A percentile compares a stretch with the other conserved stretches of the same genome.
Conservation (phyloP, 2,329 filamentous ascomycete genomes). For the Ophiostoma ips region DNA sequence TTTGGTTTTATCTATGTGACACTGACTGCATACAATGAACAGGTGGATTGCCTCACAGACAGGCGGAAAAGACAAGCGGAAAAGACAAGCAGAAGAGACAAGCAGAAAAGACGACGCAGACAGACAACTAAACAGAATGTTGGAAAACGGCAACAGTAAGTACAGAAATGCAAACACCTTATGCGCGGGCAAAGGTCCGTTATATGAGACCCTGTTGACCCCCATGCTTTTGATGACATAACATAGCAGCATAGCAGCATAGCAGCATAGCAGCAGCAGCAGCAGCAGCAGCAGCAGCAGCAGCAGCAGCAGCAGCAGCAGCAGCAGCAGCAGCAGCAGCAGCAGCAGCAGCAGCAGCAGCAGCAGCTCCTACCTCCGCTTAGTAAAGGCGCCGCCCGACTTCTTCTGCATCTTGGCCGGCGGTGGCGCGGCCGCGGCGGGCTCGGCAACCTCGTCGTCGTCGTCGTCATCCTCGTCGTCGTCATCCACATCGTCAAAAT, state of each 20-base stretch:
- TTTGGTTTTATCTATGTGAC: conserved; percentile 4
- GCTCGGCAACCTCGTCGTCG: conserved; percentile 21
- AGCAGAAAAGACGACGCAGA: background rate
- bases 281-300: too few relatives aligned
- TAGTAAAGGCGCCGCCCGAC: conserved; percentile 17
- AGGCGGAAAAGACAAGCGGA: background rate
- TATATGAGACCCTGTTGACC: too few relatives aligned
- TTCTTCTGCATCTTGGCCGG: conserved; percentile 24
- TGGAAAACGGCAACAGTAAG: background rate
- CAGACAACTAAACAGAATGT: background rate
- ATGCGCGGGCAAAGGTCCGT: too few relatives aligned
- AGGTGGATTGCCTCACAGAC: too few relatives aligned
- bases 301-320: too few relatives aligned
- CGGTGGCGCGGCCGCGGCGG: conserved; percentile 18
- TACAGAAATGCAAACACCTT: too few relatives aligned
- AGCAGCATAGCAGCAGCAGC: too few relatives aligned
- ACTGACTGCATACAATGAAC: background rate
- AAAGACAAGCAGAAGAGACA: background rate
- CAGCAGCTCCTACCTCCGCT: conserved; percentile 16
- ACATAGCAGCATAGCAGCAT: too few relatives aligned
- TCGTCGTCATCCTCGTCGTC: conserved; percentile 23
- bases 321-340: too few relatives aligned
- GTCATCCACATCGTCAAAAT: conserved; percentile 11
- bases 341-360: too few relatives aligned
- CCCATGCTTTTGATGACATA: too few relatives aligned